Conservation (phyloP, 306 rosid genomes). For the Corylus avellana region DNA sequence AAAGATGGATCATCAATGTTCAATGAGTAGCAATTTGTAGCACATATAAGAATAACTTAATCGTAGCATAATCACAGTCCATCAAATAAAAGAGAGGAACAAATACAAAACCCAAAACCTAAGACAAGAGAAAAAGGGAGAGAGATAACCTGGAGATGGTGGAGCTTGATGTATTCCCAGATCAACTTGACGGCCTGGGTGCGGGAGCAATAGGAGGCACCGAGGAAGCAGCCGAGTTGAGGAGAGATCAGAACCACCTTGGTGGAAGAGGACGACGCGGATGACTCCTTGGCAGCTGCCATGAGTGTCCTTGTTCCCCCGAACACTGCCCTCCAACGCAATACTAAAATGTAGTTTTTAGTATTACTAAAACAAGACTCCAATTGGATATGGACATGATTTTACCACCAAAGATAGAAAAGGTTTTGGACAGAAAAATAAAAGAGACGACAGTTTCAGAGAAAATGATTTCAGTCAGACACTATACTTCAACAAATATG, state of each 20-base stretch:
- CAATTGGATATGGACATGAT: too few relatives aligned
- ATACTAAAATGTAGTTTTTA: neutral
- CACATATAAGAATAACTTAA: too few relatives aligned
- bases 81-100: neutral
- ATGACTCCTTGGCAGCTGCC: neutral
- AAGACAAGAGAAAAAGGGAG: neutral
- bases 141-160: conserved; percentile 29
- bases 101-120: neutral
- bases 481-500: too few relatives aligned
- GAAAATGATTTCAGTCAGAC: too few relatives aligned
- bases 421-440: too few relatives aligned
- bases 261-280: neutral
- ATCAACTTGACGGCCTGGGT: conserved; percentile 24
- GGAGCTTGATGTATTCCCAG: conserved; percentile 30
- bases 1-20: neutral
- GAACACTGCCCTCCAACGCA: conserved; percentile 2
- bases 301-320: conserved; percentile 10
- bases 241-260: conserved; percentile 25
- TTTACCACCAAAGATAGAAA: too few relatives aligned
- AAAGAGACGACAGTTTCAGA: too few relatives aligned
- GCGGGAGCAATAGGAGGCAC: conserved; percentile 23
- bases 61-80: neutral
- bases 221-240: conserved; percentile 28
- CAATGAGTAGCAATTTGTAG: neutral
- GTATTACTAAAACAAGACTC: too few relatives aligned